Evolutionary conservation across 768 basidiomycete genomes (phyloP).

Genomic region (Russula vinacea): DNA sequence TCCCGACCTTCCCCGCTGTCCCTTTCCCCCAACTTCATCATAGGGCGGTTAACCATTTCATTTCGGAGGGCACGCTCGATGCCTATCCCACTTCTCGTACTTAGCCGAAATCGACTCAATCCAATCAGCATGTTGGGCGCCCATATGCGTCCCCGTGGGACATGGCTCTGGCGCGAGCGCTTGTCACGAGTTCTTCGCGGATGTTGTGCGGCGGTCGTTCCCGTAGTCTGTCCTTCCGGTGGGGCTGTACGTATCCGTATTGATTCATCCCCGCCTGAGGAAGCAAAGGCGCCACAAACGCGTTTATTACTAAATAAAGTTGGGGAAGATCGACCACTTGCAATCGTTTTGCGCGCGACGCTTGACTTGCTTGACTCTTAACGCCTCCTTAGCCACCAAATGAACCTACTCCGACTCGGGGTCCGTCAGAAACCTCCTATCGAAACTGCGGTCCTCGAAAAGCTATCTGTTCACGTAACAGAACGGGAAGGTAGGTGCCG

Average conservation of each 20-base stretch:
- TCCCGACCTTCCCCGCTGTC: not conserved
- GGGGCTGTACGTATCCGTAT: not conserved
- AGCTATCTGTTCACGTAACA: not conserved
- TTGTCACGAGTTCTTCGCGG: too few species aligned
- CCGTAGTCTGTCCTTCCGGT: not conserved
- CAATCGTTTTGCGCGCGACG: not conserved
- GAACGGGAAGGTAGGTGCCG: not conserved
- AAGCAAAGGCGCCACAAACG: not conserved
- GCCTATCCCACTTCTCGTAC: not conserved
- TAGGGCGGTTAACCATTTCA: not conserved
- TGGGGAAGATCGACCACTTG: constrained; percentile 2
- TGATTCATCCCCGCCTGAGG: not conserved
- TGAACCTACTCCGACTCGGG: not conserved
- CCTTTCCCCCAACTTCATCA: not conserved
- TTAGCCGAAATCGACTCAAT: not conserved
- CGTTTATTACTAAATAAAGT: not conserved
- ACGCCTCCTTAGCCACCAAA: not conserved
- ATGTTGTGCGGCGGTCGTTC: not conserved
- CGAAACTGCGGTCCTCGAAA: not conserved
- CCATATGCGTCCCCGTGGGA: not conserved
- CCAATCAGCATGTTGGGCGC: not conserved
- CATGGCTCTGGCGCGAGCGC: constrained; percentile 1
- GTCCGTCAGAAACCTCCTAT: not conserved
- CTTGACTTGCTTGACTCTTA: not conserved
- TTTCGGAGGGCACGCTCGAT: not conserved